Conservation (phyloP, 2,329 filamentous ascomycete species). For the Saccharata proteae region DNA sequence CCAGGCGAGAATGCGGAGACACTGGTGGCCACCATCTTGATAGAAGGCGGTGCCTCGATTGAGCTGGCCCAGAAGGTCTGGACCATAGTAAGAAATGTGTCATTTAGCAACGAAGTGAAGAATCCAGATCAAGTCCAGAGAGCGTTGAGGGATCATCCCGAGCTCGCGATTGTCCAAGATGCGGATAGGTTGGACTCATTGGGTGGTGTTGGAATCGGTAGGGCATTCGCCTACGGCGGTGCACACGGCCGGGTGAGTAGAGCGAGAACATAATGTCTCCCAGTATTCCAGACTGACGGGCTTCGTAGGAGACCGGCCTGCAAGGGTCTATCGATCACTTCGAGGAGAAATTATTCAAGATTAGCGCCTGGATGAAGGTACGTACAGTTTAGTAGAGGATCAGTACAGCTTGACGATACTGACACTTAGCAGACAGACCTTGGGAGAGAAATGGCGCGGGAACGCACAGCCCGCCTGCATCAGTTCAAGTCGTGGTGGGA, state of each 20-base stretch:
- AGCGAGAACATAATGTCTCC: too few relatives aligned
- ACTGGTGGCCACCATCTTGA: constrained; percentile 44
- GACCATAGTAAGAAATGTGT: constrained; percentile 61
- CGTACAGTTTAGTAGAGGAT: too few relatives aligned
- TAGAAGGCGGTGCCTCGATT: constrained; percentile 42
- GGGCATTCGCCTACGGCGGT: constrained; percentile 66
- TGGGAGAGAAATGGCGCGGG: constrained; percentile 2
- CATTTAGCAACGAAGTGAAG: constrained; percentile 61
- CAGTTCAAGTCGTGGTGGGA: constrained; percentile 9
- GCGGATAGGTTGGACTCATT: constrained; percentile 87
- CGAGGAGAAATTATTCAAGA: constrained; percentile 21
- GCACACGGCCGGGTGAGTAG: constrained; percentile 40
- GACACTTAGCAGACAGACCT: constrained; percentile 1
- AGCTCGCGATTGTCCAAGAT: constrained; percentile 79
- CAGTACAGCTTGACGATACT: too few relatives aligned
- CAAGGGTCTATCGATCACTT: constrained; percentile 22
- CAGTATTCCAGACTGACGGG: too few relatives aligned
- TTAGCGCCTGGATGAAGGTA: constrained; percentile 21
- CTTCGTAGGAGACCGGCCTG: constrained; percentile 14
- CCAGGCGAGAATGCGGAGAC: constrained; percentile 45
- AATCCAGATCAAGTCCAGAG: constrained; percentile 48
- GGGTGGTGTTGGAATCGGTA: constrained; percentile 71
- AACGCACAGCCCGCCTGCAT: constrained; percentile 8
- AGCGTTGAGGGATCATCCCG: constrained; percentile 55
- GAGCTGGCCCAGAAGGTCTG: constrained; percentile 56